Conservation (phyloP, 805 yeast genomes). For the Yarrowia sp. region DNA sequence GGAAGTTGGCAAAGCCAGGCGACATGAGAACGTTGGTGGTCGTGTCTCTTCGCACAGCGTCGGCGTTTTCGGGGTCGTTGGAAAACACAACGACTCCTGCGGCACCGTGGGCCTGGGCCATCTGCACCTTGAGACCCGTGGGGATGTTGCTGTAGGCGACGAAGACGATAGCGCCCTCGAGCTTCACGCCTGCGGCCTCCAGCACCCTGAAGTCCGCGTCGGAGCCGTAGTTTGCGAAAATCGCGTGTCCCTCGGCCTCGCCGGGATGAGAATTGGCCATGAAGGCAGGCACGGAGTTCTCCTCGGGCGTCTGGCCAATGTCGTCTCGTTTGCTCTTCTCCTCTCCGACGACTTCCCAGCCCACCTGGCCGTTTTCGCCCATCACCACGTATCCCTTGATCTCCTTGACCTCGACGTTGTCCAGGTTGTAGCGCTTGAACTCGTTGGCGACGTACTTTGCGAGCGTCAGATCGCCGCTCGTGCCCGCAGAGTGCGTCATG, state of each 20-base stretch:
- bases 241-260: conserved; percentile 49
- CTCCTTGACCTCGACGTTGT: conserved; percentile 49
- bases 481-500: conserved; percentile 85
- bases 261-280: conserved; percentile 69
- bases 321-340: conserved; percentile 40
- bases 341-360: conserved; percentile 36
- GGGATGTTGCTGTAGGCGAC: conserved; percentile 53
- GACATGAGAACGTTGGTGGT: conserved; percentile 48
- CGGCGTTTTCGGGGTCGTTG: conserved; percentile 36
- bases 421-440: conserved; percentile 57
- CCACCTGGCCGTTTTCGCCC: conserved; percentile 46
- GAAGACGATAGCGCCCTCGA: conserved; percentile 55
- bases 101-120: conserved; percentile 59
- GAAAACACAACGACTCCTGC: conserved; percentile 65
- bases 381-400: conserved; percentile 62
- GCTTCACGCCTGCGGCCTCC: conserved; percentile 40
- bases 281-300: conserved; percentile 43
- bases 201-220: conserved; percentile 51
- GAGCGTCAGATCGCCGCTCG: conserved; percentile 76
- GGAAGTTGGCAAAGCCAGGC: conserved; percentile 77
- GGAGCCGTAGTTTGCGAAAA: conserved; percentile 70
- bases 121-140: conserved; percentile 50
- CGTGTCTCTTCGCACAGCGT: conserved; percentile 48
- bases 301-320: conserved; percentile 33
- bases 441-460: conserved; percentile 62